Conservation (phyloP, 2,329 filamentous ascomycete species). For the Cordyceps farinosa region DNA sequence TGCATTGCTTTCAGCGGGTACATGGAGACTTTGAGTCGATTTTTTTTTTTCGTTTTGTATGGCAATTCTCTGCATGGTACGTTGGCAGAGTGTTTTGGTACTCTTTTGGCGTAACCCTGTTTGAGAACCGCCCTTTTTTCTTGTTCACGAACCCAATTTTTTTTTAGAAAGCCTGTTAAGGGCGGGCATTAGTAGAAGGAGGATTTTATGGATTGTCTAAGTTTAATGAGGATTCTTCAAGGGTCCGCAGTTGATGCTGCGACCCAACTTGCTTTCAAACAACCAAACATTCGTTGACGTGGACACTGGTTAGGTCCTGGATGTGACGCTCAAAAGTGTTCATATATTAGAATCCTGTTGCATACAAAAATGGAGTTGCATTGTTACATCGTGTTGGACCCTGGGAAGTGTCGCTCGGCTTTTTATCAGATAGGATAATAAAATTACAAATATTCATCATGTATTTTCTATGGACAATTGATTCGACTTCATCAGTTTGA, state of each 20-base stretch:
- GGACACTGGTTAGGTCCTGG: background rate
- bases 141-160: conserved; percentile 19
- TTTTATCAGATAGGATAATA: background rate
- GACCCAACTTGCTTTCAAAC: background rate
- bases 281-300: background rate
- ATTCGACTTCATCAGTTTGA: background rate
- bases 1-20: conserved; percentile 39
- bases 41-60: conserved; percentile 25
- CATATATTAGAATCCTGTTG: background rate
- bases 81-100: conserved; percentile 20
- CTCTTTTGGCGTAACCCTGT: conserved; percentile 13
- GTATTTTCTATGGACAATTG: too few relatives aligned
- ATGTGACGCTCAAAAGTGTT: background rate
- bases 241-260: conserved; percentile 51
- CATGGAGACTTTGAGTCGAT: conserved; percentile 26
- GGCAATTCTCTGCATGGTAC: conserved; percentile 18
- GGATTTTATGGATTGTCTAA: conserved; percentile 21
- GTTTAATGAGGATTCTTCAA: conserved; percentile 23
- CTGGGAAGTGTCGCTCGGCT: background rate
- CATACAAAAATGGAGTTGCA: conserved; percentile 9
- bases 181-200: conserved; percentile 23
- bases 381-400: background rate
- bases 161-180: conserved; percentile 21
- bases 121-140: conserved; percentile 10
- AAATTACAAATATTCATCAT: conserved; percentile 1